A percentile compares a stretch with the other conserved stretches of the same genome.
Evolutionary conservation across 768 basidiomycete genomes (phyloP).

Genomic region (Podaxis pistillaris): DNA sequence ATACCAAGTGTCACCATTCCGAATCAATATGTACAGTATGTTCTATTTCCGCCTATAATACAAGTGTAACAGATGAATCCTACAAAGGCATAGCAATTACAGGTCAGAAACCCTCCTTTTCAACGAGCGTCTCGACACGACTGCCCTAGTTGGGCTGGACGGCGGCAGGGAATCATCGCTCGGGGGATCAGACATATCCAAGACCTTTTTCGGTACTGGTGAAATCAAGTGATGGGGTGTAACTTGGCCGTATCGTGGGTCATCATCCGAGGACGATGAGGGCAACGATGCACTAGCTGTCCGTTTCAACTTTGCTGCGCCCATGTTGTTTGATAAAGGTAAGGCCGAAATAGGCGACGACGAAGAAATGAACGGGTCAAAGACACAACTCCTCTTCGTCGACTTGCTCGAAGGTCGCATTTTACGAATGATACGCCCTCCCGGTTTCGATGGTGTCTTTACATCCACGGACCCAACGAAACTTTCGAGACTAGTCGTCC

Average conservation of each 20-base stretch:
- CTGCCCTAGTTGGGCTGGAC: slow-evolving; percentile 27
- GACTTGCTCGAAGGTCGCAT: slow-evolving; percentile 9
- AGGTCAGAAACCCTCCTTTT: slow-evolving; percentile 16
- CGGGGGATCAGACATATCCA: slow-evolving; percentile 6
- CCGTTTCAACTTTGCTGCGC: slow-evolving; percentile 8
- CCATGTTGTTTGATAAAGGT: background rate
- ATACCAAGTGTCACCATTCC: no score
- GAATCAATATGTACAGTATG: no score
- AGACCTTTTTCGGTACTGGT: slow-evolving; percentile 35
- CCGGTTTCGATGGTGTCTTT: slow-evolving; percentile 6
- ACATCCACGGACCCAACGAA: background rate
- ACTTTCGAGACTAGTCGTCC: slow-evolving; percentile 1
- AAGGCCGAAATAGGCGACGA: slow-evolving; percentile 5
- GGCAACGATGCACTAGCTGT: slow-evolving; percentile 9
- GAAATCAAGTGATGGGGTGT: slow-evolving; percentile 71
- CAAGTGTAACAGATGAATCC: background rate
- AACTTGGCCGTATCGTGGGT: slow-evolving; percentile 60
- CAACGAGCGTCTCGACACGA: slow-evolving; percentile 19
- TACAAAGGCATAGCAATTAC: background rate
- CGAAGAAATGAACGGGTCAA: slow-evolving; percentile 7
- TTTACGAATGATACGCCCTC: slow-evolving; percentile 6
- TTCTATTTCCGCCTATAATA: background rate
- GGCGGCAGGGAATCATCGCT: slow-evolving; percentile 27
- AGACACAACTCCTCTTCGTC: background rate
- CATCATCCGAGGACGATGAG: slow-evolving; percentile 60